These are phyloP conservation scores for Cryptococcus sp. DNA, from an alignment of 1,284 basidiomycete genomes.

Conservation along the genomic window DNA sequence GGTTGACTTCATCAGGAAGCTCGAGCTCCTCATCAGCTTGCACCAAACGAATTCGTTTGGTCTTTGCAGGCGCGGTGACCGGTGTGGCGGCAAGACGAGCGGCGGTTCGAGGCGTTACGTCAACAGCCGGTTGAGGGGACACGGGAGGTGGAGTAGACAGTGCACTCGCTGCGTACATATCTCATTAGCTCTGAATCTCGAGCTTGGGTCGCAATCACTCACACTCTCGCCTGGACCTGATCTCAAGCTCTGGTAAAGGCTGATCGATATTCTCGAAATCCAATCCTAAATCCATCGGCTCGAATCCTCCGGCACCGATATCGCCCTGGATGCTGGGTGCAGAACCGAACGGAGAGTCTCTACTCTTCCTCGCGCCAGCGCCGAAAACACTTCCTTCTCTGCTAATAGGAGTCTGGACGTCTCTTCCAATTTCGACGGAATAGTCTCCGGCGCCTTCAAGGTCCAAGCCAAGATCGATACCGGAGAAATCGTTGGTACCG, in stretches of 20 bases:
- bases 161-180: conserved; percentile 29
- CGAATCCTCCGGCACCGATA: conserved; percentile 26
- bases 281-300: conserved; percentile 52
- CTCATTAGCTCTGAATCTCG: background rate
- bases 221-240: conserved; percentile 40
- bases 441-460: conserved; percentile 53
- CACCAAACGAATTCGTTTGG: conserved; percentile 64
- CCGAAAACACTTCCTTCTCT: conserved; percentile 18
- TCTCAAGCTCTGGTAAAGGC: conserved; percentile 44
- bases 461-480: conserved; percentile 47
- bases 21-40: conserved; percentile 72
- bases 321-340: conserved; percentile 5
- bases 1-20: conserved; percentile 65
- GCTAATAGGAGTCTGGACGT: conserved; percentile 21
- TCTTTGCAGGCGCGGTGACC: conserved; percentile 55
- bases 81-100: conserved; percentile 58
- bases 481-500: conserved; percentile 74
- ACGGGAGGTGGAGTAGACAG: conserved; percentile 48
- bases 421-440: conserved; percentile 40
- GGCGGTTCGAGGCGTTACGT: conserved; percentile 60
- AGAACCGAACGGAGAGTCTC: background rate
- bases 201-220: conserved; percentile 10
- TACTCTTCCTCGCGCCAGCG: background rate
- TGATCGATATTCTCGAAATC: conserved; percentile 58
- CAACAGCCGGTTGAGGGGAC: conserved; percentile 33